These are phyloP conservation scores for Teratosphaeriaceae sp. DNA, from an alignment of 2,329 filamentous ascomycete genomes.

Conservation along the genomic window DNA sequence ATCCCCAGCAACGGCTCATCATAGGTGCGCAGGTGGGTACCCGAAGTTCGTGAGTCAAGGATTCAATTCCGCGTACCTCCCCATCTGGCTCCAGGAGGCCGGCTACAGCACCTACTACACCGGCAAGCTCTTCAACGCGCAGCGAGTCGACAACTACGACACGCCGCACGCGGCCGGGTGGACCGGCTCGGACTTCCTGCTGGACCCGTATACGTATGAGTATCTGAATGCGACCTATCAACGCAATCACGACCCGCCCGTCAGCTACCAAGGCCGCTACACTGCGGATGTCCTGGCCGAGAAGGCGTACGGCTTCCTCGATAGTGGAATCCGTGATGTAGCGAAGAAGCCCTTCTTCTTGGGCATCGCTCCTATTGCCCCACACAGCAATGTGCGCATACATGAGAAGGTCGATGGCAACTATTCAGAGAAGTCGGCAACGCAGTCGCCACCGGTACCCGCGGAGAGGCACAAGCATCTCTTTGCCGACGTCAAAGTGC, in stretches of 20 bases:
- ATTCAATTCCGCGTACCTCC: slow-evolving; percentile 60
- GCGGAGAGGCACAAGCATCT: slow-evolving; percentile 50
- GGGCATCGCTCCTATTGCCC: slow-evolving; percentile 25
- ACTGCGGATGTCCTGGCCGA: slow-evolving; percentile 54
- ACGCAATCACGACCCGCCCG: slow-evolving; percentile 49
- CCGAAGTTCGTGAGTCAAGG: slow-evolving; percentile 61
- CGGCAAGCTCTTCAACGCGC: slow-evolving; percentile 65
- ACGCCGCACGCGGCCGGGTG: slow-evolving; percentile 52
- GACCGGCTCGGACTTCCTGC: slow-evolving; percentile 44
- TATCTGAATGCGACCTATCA: slow-evolving; percentile 62
- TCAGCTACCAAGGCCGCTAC: slow-evolving; percentile 50
- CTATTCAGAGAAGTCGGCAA: slow-evolving; percentile 11
- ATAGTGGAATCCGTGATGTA: slow-evolving; percentile 19
- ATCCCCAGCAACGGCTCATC: slow-evolving; percentile 25
- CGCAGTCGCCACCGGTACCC: slow-evolving; percentile 14
- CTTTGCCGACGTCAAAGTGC: slow-evolving; percentile 54
- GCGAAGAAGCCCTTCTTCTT: slow-evolving; percentile 31
- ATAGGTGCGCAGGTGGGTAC: slow-evolving; percentile 59
- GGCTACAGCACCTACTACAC: slow-evolving; percentile 68
- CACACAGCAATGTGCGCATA: slow-evolving; percentile 20
- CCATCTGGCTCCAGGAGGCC: slow-evolving; percentile 61
- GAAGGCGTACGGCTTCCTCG: slow-evolving; percentile 55
- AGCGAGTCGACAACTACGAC: slow-evolving; percentile 54
- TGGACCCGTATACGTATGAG: slow-evolving; percentile 60
- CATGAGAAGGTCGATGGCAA: slow-evolving; percentile 27